A percentile compares a stretch with the other conserved stretches of the same genome.
Conservation (phyloP, 345 rosid genomes). For the Fremontodendron californicum region DNA sequence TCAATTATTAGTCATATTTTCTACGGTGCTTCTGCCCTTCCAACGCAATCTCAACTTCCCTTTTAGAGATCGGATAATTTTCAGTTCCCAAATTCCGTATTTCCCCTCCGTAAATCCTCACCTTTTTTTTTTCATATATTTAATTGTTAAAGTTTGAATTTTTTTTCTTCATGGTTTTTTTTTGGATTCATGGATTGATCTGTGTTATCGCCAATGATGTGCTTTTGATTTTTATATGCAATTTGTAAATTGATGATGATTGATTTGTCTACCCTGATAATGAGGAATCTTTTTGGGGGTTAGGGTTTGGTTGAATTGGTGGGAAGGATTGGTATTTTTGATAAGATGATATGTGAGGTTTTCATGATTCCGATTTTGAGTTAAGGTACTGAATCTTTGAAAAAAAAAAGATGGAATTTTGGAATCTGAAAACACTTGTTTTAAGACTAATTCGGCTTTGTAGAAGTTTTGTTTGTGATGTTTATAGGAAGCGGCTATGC, state of each 20-base stretch:
- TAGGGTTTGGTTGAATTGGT: background rate
- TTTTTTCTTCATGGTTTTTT: background rate
- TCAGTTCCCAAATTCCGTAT: too few relatives aligned
- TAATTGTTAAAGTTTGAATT: background rate
- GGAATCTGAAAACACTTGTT: background rate
- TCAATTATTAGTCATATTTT: background rate
- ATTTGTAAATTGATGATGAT: too few relatives aligned
- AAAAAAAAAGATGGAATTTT: background rate
- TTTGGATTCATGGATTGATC: background rate
- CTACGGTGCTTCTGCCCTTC: conserved; percentile 20
- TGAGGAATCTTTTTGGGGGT: background rate
- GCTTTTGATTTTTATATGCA: conserved; percentile 7
- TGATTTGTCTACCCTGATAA: background rate
- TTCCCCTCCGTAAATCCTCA: too few relatives aligned
- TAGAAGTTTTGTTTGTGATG: too few relatives aligned
- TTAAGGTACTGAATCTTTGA: background rate
- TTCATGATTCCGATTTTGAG: background rate
- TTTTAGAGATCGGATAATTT: too few relatives aligned
- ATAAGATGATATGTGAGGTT: background rate
- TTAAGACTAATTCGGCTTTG: background rate
- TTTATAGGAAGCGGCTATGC: too few relatives aligned
- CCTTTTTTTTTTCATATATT: too few relatives aligned
- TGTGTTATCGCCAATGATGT: background rate
- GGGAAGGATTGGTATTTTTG: background rate
- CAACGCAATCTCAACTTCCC: conserved; percentile 34